phyloP scores from a whole-genome alignment of 768 basidiomycete species.

The Termitomyces sp. region DNA sequence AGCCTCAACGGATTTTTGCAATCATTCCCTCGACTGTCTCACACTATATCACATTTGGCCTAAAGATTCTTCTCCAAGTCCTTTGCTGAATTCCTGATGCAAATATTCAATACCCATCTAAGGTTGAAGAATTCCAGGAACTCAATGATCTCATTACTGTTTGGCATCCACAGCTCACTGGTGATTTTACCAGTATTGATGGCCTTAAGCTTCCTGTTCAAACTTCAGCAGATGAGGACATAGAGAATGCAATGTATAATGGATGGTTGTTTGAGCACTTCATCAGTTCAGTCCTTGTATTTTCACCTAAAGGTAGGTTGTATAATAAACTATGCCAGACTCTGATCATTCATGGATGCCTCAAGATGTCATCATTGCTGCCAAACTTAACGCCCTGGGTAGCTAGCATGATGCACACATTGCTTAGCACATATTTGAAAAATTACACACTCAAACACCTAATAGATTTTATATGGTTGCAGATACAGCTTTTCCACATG shows the following conservation, averaged over 20 bases:
- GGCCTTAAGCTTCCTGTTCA: slow-evolving; percentile 37
- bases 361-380: slow-evolving; percentile 18
- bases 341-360: too few species aligned
- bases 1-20: slow-evolving; percentile 35
- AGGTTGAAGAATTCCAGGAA: slow-evolving; percentile 25
- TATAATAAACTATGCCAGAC: background rate
- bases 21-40: slow-evolving; percentile 36
- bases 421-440: slow-evolving; percentile 29
- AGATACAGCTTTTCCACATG: too few species aligned
- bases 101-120: slow-evolving; percentile 25
- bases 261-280: slow-evolving; percentile 42
- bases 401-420: slow-evolving; percentile 39
- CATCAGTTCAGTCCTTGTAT: slow-evolving; percentile 37
- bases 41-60: slow-evolving; percentile 33
- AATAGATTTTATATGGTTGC: slow-evolving; percentile 25
- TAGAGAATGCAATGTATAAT: slow-evolving; percentile 48
- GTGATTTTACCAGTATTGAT: slow-evolving; percentile 43
- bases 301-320: slow-evolving; percentile 29
- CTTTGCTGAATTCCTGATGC: slow-evolving; percentile 29
- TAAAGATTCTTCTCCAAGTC: slow-evolving; percentile 28
- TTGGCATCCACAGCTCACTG: slow-evolving; percentile 29
- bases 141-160: slow-evolving; percentile 24
- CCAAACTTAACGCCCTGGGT: slow-evolving; percentile 24
- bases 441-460: slow-evolving; percentile 29
- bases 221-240: slow-evolving; percentile 34